Conservation (phyloP, 2,329 filamentous ascomycete genomes). For the Ceratocystis albifundus region DNA sequence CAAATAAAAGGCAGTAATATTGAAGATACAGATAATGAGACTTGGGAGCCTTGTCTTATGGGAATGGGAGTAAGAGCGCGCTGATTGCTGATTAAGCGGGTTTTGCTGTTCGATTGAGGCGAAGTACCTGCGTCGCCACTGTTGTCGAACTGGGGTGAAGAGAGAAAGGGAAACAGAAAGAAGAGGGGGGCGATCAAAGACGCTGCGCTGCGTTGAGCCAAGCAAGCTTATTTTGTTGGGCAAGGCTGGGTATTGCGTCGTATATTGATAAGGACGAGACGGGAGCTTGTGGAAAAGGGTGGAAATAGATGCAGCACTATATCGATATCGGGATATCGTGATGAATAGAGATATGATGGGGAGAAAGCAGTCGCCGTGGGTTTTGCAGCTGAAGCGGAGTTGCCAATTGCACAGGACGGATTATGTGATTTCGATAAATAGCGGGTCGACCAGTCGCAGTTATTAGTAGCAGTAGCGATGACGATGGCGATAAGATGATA, state of each 20-base stretch:
- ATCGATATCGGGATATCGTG: not conserved
- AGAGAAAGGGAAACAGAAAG: not conserved
- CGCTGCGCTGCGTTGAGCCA: not conserved
- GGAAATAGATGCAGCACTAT: not conserved
- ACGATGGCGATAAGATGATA: not conserved
- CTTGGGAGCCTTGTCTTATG: conserved; percentile 3
- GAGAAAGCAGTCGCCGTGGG: not conserved
- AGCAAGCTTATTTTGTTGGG: not conserved
- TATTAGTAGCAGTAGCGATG: not conserved
- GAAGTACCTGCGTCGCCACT: not conserved
- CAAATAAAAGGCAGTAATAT: conserved; percentile 5
- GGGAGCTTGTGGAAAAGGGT: not conserved
- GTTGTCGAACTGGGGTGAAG: not conserved
- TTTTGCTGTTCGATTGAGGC: conserved; percentile 8
- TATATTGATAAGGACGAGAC: not conserved
- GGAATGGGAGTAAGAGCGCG: not conserved
- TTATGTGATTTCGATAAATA: not conserved
- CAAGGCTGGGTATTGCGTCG: not conserved
- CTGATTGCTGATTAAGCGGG: not conserved
- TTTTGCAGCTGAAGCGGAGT: not conserved
- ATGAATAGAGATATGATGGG: not conserved
- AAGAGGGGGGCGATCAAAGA: not conserved
- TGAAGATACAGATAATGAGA: conserved; percentile 3
- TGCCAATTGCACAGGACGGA: too few species aligned
- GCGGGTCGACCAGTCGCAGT: not conserved